phyloP scores from a whole-genome alignment of 306 rosid species.

The Hippophae gyantsensis region DNA sequence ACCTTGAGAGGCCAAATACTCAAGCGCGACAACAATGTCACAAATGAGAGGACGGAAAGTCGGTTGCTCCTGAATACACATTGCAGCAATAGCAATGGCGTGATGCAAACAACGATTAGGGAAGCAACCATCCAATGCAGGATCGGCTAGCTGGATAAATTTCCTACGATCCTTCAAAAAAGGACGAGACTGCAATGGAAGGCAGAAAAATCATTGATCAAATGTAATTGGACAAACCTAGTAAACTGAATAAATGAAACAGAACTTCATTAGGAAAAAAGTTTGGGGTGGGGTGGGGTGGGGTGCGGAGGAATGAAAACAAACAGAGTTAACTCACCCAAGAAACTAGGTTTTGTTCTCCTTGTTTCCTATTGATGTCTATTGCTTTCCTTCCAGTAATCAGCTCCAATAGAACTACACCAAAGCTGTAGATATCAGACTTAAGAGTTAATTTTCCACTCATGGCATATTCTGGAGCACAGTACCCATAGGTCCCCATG shows the following conservation, averaged over 20 bases:
- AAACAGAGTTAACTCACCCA: conserved; percentile 43
- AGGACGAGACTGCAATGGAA: conserved; percentile 40
- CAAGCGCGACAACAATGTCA: conserved; percentile 87
- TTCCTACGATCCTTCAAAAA: conserved; percentile 45
- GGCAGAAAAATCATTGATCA: background rate
- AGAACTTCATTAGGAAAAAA: too few species aligned
- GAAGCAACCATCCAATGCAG: conserved; percentile 59
- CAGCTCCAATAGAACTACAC: conserved; percentile 91
- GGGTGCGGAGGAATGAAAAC: too few species aligned
- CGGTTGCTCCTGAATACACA: conserved; percentile 96
- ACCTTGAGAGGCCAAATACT: conserved; percentile 68
- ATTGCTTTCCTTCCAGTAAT: conserved; percentile 85
- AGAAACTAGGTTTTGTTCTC: conserved; percentile 81
- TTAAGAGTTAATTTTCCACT: conserved; percentile 90
- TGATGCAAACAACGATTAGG: conserved; percentile 84
- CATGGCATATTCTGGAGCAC: conserved; percentile 99
- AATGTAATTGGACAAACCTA: too few species aligned
- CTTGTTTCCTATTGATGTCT: conserved; percentile 44
- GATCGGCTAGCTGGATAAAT: conserved; percentile 54
- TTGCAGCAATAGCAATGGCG: conserved; percentile 85
- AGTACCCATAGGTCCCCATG: conserved; percentile 94
- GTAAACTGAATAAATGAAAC: too few species aligned
- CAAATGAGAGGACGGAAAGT: conserved; percentile 72
- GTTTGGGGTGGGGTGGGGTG: too few species aligned
- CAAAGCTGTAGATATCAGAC: conserved; percentile 94